Evolutionary conservation across 164 flowering plant species (phyloP), one percentile per base, ranked within the genome.

Genomic region (Macadamia tetraphylla): DNA sequence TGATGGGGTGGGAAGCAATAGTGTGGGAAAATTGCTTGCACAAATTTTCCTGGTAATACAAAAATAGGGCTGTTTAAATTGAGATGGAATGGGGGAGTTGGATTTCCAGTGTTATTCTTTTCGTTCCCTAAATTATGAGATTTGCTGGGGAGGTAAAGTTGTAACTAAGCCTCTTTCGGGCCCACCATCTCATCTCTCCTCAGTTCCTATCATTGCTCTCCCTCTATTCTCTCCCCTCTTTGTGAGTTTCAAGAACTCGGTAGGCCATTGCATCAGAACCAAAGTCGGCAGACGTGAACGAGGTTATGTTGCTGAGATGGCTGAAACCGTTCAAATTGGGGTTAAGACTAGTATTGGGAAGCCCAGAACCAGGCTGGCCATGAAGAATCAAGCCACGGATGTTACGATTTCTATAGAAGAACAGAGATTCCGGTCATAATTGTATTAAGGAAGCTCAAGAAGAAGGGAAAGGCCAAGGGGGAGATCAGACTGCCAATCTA

Each of bases 231-330:
- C 40, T 35, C 40, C 40, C 23, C 40, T 5, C 5, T 2, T 35
- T 35, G 5, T 5, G 3, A 35, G 3, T 35, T 68, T 68, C 59
- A 79, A 69, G 66, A 78, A 76, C n/a, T 67, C 73, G 72, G 74
- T 70, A 59, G 74, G 77, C 12, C 73, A 67, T 65, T 74, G 72
- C 70, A 67, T 82, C n/a, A 79, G 77, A 58, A 87, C 91, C 8
- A 82, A 89, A 9, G 88, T 87, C 8, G 88, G 89, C 23, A 0
- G 84, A 75, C 10, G 90, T 87, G 0, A 78, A 76, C 23, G 65
- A 81, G 5, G 5, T 23, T 23, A 23, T 23, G 23, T 23, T 23
- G 83, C 82, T 0, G 77, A 76, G 3, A 69, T 42, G 59, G 75
- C 58, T 35, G 66, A 65, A 52, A 58, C 48, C 15, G 63, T 55